Conservation (phyloP, 176 grass and related monocot species). For the Chloris gayana region DNA sequence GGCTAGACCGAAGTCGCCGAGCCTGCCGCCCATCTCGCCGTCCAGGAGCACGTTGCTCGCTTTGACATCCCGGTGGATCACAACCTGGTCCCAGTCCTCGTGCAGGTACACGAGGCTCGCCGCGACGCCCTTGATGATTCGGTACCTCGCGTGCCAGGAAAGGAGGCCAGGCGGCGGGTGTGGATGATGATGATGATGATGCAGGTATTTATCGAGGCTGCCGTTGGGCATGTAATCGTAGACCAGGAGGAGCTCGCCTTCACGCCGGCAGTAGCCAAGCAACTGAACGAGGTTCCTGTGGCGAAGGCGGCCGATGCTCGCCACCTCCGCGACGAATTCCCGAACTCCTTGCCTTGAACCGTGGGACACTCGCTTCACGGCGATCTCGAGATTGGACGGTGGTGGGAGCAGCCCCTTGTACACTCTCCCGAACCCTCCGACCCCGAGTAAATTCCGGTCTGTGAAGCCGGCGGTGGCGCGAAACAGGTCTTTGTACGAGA, state of each 20-base stretch:
- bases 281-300: slow-evolving; percentile 50
- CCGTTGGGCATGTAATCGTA: slow-evolving; percentile 61
- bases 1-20: slow-evolving; percentile 47
- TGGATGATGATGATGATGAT: not conserved
- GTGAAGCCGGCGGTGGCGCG: slow-evolving; percentile 46
- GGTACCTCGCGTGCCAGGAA: slow-evolving; percentile 23
- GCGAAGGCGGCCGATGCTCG: slow-evolving; percentile 42
- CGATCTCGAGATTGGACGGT: not conserved
- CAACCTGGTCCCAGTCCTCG: slow-evolving; percentile 42
- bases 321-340: slow-evolving; percentile 50
- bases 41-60: slow-evolving; percentile 46
- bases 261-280: slow-evolving; percentile 42
- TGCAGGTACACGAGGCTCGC: slow-evolving; percentile 32
- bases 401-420: slow-evolving; percentile 33
- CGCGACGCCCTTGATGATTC: slow-evolving; percentile 23
- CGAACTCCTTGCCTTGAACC: slow-evolving; percentile 33
- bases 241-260: slow-evolving; percentile 45
- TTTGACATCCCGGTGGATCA: slow-evolving; percentile 54
- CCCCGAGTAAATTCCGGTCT: slow-evolving; percentile 22
- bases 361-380: slow-evolving; percentile 40
- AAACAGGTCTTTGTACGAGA: slow-evolving; percentile 48
- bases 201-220: slow-evolving; percentile 44
- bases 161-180: not conserved
- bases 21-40: slow-evolving; percentile 7
- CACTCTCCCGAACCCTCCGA: slow-evolving; percentile 40